Base-by-base conservation (phyloP, 345 rosid species). In the Eucalyptus regnans region DNA sequence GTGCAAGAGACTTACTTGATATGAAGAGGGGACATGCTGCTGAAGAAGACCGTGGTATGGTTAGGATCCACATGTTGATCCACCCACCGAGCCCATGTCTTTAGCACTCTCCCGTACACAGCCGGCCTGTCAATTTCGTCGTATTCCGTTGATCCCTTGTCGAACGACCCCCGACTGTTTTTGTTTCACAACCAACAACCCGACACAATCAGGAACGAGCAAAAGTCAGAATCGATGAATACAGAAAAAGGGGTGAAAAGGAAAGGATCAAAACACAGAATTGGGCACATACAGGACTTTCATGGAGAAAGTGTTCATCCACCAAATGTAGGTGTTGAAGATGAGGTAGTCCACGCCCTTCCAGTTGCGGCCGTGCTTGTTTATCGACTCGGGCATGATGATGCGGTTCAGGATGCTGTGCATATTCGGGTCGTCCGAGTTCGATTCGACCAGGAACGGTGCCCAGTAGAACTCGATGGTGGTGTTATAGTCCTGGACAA, bases 401-500 rank as follows among this genome's bases (percentile, higher is more conserved):
- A 98, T 93, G 37, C 99, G 95, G 48, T 97, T 94, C 91, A 93
- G 66, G 81, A 96, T 90, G 92, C 97, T 95, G 92, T 97, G 99
- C 94, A 88, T 92, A 4, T 22, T 90, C 7, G 99, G 97, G 90
- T 96, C 95, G 62, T 98, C 99, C 7, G 99, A 97, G 90, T 98
- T 98, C 17, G 99, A 98, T 88, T 93, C 96, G 8, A 98, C 99
- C 89, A 98, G 90, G 90, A 97, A 98, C 64, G 99, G 99, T 1
- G 99, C 99, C 99, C 99, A 98, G 52, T 97, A 97, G 68, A 97
- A 98, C 91, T 98, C 99, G 90, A 98, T 95, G 27, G 99, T 95
- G 9, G 99, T 96, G 86, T 98, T 98, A 64, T 97, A 96, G 60
- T 97, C 98, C 99, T 98, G 81, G 33, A 88, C 56, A 50, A 49